Base-by-base conservation (phyloP, 192 early-diverging fungal species). In the Geosiphon pyriformis region DNA sequence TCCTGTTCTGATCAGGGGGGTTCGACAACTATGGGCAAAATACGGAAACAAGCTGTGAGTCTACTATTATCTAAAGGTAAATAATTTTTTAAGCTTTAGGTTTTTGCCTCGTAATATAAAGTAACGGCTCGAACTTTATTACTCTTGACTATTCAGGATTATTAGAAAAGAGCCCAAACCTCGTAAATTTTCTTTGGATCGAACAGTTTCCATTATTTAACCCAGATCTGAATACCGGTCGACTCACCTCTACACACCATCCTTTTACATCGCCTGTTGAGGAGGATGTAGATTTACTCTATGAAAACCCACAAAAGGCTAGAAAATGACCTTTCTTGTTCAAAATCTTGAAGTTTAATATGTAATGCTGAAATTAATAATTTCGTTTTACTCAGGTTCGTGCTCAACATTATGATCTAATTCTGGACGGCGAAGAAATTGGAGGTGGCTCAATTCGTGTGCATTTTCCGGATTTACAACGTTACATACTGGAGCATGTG, bases 401-500 rank as follows among this genome's bases (percentile, higher is more conserved):
- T 1, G 94, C 89, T 12, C 90, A 92, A 74, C 92, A 93, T 74
- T 94, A 94, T 66, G 94, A 96, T 70, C 71, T 96, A 52, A 90
- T 96, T 0, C 75, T 96, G 46, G 94, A 96, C 68, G 94, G 94
- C 10, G 82, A 90, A 48, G 94, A 96, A 66, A 88, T 96, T 71
- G 94, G 90, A 15, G 94, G 94, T 4, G 94, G 94, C 6, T 93
- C 91, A 1, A 90, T 96, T 55, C 87, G 94, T 65, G 85, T 92
- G 3, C 92, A 96, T 74, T 83, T 88, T 22, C 85, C 90, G 0
- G 74, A 77, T 1, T 74, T 92, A 58, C 94, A 96, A 72, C 72
- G 73, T 1, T 81, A 81, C 66, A 84, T 96, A 22, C 89, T 96
- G 65, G 76, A 86, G 20, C 72, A 87, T 1, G 81, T 93, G 7